Conservation (phyloP, 225 moss, liverwort and hornwort species). For the Marchantia paleacea region DNA sequence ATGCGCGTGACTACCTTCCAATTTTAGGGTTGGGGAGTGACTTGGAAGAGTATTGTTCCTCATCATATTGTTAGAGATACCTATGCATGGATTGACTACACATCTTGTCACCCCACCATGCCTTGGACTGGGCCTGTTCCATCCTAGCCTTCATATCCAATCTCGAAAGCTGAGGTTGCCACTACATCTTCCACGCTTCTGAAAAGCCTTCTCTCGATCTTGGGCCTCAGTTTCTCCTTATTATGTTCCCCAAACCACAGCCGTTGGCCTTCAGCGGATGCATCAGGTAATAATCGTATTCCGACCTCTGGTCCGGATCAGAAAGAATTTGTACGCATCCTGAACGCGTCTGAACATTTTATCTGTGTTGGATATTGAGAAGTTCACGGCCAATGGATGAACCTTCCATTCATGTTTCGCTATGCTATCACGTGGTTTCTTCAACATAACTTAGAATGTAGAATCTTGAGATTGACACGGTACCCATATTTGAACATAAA, state of each 20-base stretch:
- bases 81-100: constrained; percentile 25
- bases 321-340: constrained; percentile 60
- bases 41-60: too few relatives aligned
- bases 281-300: constrained; percentile 52
- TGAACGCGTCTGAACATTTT: constrained; percentile 52
- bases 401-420: too few relatives aligned
- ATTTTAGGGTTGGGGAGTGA: too few relatives aligned
- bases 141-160: constrained; percentile 20
- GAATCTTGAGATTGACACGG: too few relatives aligned
- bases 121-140: neutral
- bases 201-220: constrained; percentile 28
- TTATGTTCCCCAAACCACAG: constrained; percentile 21
- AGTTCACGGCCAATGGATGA: too few relatives aligned
- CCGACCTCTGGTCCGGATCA: constrained; percentile 46
- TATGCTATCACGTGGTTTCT: too few relatives aligned
- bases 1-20: too few relatives aligned
- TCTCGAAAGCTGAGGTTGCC: constrained; percentile 49
- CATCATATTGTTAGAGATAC: too few relatives aligned
- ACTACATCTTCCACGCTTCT: constrained; percentile 46
- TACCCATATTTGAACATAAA: too few relatives aligned
- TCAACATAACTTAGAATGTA: too few relatives aligned
- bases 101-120: constrained; percentile 51
- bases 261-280: constrained; percentile 45
- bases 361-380: too few relatives aligned
- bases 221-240: constrained; percentile 13